Evolutionary conservation across 129 eudicot species (phyloP).

Genomic region (Pseudognaphalium luteoalbum): DNA sequence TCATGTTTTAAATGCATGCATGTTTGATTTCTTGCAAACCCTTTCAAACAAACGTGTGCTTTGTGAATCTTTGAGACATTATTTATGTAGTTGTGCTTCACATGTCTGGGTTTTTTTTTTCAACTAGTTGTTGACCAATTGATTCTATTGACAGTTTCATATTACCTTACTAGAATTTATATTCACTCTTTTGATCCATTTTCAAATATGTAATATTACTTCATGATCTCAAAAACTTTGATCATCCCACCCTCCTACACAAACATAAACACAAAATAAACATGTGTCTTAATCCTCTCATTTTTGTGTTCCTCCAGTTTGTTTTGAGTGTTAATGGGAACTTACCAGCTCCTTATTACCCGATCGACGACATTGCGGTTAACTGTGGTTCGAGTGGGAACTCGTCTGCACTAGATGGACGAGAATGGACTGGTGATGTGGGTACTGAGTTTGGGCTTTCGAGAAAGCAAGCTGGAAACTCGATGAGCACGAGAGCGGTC

Average conservation of each 20-base stretch:
- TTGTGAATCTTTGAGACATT: slow-evolving; percentile 14
- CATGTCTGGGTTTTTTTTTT: slow-evolving; percentile 20
- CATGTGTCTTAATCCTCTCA: slow-evolving; percentile 27
- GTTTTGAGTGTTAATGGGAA: slow-evolving; percentile 27
- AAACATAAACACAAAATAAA: slow-evolving; percentile 12
- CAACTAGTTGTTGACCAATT: slow-evolving; percentile 23
- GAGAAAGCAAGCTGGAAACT: slow-evolving; percentile 35
- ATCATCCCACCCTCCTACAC: slow-evolving; percentile 11
- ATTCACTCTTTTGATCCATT: slow-evolving; percentile 7
- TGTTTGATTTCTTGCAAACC: neutral
- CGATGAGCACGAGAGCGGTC: slow-evolving; percentile 36
- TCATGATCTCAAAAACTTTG: slow-evolving; percentile 12
- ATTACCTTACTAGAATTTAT: slow-evolving; percentile 25
- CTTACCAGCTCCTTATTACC: slow-evolving; percentile 41
- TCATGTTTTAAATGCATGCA: neutral
- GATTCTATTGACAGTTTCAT: slow-evolving; percentile 13
- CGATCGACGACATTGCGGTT: slow-evolving; percentile 40
- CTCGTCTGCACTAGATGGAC: slow-evolving; percentile 40
- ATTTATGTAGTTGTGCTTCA: slow-evolving; percentile 23
- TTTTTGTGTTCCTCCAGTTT: slow-evolving; percentile 18
- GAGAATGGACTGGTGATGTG: slow-evolving; percentile 40
- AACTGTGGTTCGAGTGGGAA: slow-evolving; percentile 48
- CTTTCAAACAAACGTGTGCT: slow-evolving; percentile 25
- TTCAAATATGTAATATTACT: neutral
- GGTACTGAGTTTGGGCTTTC: slow-evolving; percentile 31